Evolutionary conservation across 805 yeast genomes (phyloP).

Genomic region (Saturnispora mendoncae): DNA sequence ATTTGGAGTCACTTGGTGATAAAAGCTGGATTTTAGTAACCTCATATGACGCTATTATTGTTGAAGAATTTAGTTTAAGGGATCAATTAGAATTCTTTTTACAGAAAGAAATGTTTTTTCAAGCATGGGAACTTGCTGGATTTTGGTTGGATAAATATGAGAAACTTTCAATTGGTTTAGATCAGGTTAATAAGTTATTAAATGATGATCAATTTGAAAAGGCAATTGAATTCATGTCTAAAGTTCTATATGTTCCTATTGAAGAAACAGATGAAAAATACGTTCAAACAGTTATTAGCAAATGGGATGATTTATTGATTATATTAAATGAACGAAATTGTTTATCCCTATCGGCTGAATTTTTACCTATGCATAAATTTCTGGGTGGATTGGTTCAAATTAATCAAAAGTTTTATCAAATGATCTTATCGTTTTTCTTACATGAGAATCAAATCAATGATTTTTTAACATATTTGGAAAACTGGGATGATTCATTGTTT

Average conservation of each 20-base stretch:
- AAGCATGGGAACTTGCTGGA: constrained; percentile 75
- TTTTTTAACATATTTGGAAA: constrained; percentile 36
- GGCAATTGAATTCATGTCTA: constrained; percentile 42
- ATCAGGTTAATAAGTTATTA: constrained; percentile 39
- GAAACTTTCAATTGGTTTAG: constrained; percentile 52
- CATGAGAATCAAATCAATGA: constrained; percentile 25
- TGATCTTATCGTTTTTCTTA: constrained; percentile 39
- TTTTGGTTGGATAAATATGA: constrained; percentile 42
- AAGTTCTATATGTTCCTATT: constrained; percentile 25
- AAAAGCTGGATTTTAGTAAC: constrained; percentile 58
- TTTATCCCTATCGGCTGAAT: constrained; percentile 36
- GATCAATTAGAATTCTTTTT: constrained; percentile 73
- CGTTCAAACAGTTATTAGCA: constrained; percentile 23
- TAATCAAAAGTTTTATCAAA: constrained; percentile 35
- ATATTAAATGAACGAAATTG: constrained; percentile 43
- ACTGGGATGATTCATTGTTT: constrained; percentile 54
- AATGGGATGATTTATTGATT: constrained; percentile 62
- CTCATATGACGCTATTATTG: constrained; percentile 73
- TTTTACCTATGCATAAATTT: constrained; percentile 41
- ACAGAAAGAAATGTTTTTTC: constrained; percentile 41
- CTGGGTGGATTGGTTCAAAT: constrained; percentile 20
- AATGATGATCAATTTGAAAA: constrained; percentile 42
- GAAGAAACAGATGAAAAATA: constrained; percentile 18
- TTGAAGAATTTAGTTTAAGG: constrained; percentile 55
- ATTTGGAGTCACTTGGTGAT: constrained; percentile 39